phyloP scores from a whole-genome alignment of 2,329 filamentous ascomycete species.

The Alternaria sp. region DNA sequence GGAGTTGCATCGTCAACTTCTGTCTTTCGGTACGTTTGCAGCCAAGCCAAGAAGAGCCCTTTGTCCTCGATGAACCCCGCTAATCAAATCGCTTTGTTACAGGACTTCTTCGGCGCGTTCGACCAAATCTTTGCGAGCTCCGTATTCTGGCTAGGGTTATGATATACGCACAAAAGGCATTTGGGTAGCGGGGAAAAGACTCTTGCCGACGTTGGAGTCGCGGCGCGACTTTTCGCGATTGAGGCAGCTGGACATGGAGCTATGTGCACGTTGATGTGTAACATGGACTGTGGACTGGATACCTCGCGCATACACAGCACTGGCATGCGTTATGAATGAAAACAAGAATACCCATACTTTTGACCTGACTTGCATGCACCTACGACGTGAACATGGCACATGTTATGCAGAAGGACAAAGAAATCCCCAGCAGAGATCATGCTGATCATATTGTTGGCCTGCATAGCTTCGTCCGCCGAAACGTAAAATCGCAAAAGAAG shows the following conservation, averaged over 20 bases:
- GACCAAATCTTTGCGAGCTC: constrained; percentile 30
- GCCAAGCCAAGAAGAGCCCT: neutral
- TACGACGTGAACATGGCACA: neutral
- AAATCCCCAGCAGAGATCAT: neutral
- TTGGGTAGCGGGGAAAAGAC: constrained; percentile 32
- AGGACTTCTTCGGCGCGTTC: constrained; percentile 28
- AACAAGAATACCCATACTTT: neutral
- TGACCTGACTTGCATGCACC: neutral
- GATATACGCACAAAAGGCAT: constrained; percentile 35
- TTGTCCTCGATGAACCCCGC: constrained; percentile 9
- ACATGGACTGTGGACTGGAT: constrained; percentile 14
- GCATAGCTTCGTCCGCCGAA: neutral
- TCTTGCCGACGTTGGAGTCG: constrained; percentile 37
- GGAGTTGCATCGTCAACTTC: constrained; percentile 5
- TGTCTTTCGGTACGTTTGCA: constrained; percentile 31
- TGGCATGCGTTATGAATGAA: constrained; percentile 19
- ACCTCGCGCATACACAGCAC: constrained; percentile 26
- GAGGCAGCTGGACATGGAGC: constrained; percentile 19
- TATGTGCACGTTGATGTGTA: constrained; percentile 24
- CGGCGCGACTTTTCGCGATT: constrained; percentile 30
- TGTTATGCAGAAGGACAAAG: neutral
- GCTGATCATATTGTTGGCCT: neutral
- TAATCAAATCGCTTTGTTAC: neutral
- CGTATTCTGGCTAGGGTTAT: constrained; percentile 22
- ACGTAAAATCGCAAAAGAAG: neutral